Percentiles rank a stretch among this genome's conserved stretches.
phyloP scores from a whole-genome alignment of 352 stramenopile genomes.

The Pythium monospermum region DNA sequence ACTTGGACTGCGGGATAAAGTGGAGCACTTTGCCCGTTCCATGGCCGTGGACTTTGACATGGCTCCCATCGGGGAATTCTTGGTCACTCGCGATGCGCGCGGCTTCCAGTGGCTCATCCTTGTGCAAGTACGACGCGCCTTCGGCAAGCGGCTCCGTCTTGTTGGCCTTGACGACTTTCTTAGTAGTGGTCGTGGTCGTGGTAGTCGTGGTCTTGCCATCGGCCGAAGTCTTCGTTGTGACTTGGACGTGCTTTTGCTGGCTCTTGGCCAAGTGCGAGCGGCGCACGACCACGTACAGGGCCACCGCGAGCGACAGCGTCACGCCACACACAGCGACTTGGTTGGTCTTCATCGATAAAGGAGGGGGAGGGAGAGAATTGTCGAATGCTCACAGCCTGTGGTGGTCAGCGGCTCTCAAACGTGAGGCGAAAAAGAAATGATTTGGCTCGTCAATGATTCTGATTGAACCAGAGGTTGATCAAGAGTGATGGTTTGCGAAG shows the following conservation, averaged over 20 bases:
- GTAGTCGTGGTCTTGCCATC: not conserved
- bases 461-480: too few species aligned
- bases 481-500: too few species aligned
- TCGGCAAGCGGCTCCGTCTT: not conserved
- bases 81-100: constrained; percentile 13
- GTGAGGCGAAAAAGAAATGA: too few species aligned
- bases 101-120: constrained; percentile 12
- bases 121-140: not conserved
- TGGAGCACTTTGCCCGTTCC: constrained; percentile 27
- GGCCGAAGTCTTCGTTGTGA: not conserved
- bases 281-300: constrained; percentile 16
- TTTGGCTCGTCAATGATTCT: too few species aligned
- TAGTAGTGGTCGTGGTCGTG: constrained; percentile 3
- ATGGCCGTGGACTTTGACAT: constrained; percentile 15
- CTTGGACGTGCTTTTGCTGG: not conserved
- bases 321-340: constrained; percentile 8
- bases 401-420: too few species aligned
- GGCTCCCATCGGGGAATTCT: constrained; percentile 15
- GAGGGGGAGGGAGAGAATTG: too few species aligned
- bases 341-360: constrained; percentile 5
- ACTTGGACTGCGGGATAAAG: constrained; percentile 80
- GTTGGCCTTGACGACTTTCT: not conserved
- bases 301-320: constrained; percentile 17
- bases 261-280: constrained; percentile 1
- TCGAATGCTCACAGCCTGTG: too few species aligned